Percentiles rank a stretch among this genome's conserved stretches.
These are phyloP conservation scores for Zygoascus bituminiphila DNA, from an alignment of 805 yeast genomes.

Conservation along the genomic window DNA sequence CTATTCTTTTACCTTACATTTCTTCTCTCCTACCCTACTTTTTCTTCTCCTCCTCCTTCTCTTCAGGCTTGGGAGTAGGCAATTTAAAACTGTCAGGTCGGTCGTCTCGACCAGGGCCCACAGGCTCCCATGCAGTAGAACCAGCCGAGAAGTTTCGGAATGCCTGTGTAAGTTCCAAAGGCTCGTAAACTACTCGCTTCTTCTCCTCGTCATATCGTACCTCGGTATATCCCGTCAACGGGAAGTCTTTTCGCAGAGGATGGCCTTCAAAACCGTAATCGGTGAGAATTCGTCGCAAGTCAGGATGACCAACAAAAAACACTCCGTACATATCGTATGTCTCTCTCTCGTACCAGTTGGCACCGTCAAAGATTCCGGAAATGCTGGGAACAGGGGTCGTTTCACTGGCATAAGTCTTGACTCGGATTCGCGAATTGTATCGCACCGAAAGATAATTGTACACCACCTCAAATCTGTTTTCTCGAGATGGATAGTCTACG, in stretches of 20 bases:
- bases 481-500: constrained; percentile 77
- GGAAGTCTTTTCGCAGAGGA: constrained; percentile 87
- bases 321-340: constrained; percentile 82
- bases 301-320: constrained; percentile 84
- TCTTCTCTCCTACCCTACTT: constrained; percentile 20
- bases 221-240: constrained; percentile 86
- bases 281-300: constrained; percentile 80
- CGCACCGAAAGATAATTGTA: constrained; percentile 74
- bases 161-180: constrained; percentile 84
- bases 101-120: constrained; percentile 76
- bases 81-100: constrained; percentile 76
- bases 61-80: constrained; percentile 76
- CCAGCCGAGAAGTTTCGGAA: constrained; percentile 88
- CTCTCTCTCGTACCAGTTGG: constrained; percentile 88
- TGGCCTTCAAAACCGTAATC: constrained; percentile 92
- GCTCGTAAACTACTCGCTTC: constrained; percentile 83
- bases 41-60: constrained; percentile 36
- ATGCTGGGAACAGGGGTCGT: constrained; percentile 73
- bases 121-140: constrained; percentile 85
- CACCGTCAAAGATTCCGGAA: constrained; percentile 65
- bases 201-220: constrained; percentile 86
- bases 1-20: constrained; percentile 5
- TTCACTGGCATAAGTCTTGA: constrained; percentile 82
- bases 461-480: constrained; percentile 79
- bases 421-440: constrained; percentile 79